A percentile compares a stretch with the other conserved stretches of the same genome.
These are phyloP conservation scores for Trifolium repens DNA, from an alignment of 306 rosid species.

Conservation along the genomic window DNA sequence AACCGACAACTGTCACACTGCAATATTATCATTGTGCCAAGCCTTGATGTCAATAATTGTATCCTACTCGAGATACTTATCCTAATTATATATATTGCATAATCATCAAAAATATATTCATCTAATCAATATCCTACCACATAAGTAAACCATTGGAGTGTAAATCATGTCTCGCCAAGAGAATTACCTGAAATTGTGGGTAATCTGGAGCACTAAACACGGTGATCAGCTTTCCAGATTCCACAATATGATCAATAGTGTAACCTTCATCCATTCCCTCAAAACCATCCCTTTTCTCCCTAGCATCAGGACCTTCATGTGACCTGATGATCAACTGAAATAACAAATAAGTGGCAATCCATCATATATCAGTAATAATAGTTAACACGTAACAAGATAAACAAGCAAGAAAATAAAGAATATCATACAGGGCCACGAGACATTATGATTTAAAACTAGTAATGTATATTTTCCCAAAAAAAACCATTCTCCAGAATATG, in stretches of 20 bases:
- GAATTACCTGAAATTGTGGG: slow-evolving; percentile 86
- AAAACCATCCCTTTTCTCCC: slow-evolving; percentile 86
- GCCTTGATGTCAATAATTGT: background rate
- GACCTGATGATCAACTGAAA: slow-evolving; percentile 85
- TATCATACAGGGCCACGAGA: background rate
- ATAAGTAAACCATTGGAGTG: slow-evolving; percentile 10
- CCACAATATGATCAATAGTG: slow-evolving; percentile 88
- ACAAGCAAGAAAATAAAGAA: slow-evolving; percentile 21
- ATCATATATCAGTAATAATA: slow-evolving; percentile 41
- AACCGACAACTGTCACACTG: background rate
- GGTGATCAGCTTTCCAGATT: slow-evolving; percentile 87
- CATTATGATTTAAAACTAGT: background rate
- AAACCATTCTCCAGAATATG: background rate
- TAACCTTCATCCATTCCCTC: slow-evolving; percentile 82
- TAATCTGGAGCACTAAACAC: slow-evolving; percentile 94
- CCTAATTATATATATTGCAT: background rate
- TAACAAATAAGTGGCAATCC: slow-evolving; percentile 34
- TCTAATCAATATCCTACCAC: slow-evolving; percentile 3
- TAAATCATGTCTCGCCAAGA: slow-evolving; percentile 3
- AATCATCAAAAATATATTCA: background rate
- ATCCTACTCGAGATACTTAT: background rate
- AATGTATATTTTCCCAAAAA: background rate
- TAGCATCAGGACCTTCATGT: slow-evolving; percentile 96
- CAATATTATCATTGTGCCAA: slow-evolving; percentile 2
- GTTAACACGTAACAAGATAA: slow-evolving; percentile 12